Evolutionary conservation across 164 flowering plant genomes (phyloP).

Genomic region (Aristolochia contorta): DNA sequence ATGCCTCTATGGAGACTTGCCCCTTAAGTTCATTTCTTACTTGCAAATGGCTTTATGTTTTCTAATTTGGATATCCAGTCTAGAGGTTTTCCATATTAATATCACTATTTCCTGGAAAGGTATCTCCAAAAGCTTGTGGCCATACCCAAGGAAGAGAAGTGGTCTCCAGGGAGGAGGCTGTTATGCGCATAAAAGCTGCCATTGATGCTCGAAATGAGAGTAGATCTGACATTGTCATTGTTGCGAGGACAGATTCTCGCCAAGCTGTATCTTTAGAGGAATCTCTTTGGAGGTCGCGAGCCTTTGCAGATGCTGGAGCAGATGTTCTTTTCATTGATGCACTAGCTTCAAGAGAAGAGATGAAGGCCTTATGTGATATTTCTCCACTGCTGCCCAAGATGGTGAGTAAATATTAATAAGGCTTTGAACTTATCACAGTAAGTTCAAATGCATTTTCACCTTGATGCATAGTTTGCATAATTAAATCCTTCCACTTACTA

Average conservation of each 20-base stretch:
- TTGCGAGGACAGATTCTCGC: conserved; percentile 91
- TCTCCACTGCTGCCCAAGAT: conserved; percentile 74
- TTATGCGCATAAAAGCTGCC: conserved; percentile 85
- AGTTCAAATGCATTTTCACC: too few species aligned
- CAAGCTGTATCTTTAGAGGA: conserved; percentile 86
- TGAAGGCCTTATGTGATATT: conserved; percentile 65
- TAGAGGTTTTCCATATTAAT: neutral
- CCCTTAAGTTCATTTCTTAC: too few species aligned
- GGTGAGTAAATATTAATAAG: conserved; percentile 29
- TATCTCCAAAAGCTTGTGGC: conserved; percentile 96
- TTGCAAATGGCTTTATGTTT: too few species aligned
- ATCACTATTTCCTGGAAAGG: conserved; percentile 26
- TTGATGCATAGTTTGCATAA: too few species aligned
- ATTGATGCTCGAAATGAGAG: conserved; percentile 81
- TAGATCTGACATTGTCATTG: conserved; percentile 83
- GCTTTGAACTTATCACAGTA: neutral
- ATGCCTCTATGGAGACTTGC: too few species aligned
- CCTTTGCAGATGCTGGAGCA: conserved; percentile 91
- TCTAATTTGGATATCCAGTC: too few species aligned
- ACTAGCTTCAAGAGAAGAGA: conserved; percentile 87
- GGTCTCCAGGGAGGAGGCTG: conserved; percentile 90
- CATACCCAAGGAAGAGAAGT: conserved; percentile 90
- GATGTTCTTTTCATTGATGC: conserved; percentile 97
- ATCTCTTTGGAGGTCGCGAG: conserved; percentile 70
- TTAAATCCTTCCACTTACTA: too few species aligned